A percentile compares a stretch with the other conserved stretches of the same genome.
These are phyloP conservation scores for Trichoderma aggressivum DNA, from an alignment of 2,329 filamentous ascomycete genomes.

Conservation along the genomic window DNA sequence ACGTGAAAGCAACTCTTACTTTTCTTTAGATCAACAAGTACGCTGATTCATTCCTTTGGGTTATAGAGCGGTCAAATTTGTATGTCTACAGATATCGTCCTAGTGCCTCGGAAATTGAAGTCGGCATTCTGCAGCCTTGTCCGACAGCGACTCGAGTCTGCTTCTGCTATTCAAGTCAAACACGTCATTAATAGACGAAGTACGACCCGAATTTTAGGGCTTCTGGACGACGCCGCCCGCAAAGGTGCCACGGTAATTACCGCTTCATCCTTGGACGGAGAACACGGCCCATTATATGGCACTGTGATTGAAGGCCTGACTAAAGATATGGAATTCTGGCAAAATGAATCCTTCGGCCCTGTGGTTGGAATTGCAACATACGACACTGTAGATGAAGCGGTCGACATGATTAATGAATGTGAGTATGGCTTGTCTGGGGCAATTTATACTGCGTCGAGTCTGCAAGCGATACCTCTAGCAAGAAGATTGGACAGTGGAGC, in stretches of 20 bases:
- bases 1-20: not conserved
- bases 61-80: not conserved
- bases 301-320: constrained; percentile 23
- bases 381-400: constrained; percentile 20
- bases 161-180: not conserved
- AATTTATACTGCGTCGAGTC: constrained; percentile 19
- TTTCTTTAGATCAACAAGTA: not conserved
- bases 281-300: not conserved
- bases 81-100: constrained; percentile 4
- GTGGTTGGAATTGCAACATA: constrained; percentile 19
- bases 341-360: constrained; percentile 24
- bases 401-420: constrained; percentile 20
- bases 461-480: constrained; percentile 12
- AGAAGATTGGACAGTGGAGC: constrained; percentile 21
- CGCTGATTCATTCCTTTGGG: not conserved
- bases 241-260: not conserved
- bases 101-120: not conserved
- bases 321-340: constrained; percentile 21
- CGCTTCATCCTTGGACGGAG: not conserved
- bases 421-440: constrained; percentile 24
- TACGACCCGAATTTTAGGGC: not conserved
- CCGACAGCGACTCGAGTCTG: not conserved
- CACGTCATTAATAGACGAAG: not conserved
- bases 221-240: not conserved
- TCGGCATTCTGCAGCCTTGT: not conserved